Evolutionary conservation across 2,329 filamentous ascomycete genomes (phyloP).

Genomic region (Hypoxylon sp.): DNA sequence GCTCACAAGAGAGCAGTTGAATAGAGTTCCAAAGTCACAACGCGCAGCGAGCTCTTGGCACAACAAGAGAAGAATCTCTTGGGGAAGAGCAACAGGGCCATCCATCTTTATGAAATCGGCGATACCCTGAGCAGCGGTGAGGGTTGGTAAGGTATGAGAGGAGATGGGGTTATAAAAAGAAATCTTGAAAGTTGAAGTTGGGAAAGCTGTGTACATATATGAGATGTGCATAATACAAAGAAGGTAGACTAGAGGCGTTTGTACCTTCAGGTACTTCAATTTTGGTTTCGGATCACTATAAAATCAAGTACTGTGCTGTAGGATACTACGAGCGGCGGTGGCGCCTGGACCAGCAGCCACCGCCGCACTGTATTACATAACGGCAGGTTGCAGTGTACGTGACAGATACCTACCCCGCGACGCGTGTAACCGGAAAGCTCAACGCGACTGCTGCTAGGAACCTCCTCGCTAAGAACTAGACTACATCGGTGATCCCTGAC

Average conservation of each 20-base stretch:
- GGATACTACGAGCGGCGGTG: not conserved
- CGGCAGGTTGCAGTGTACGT: not conserved
- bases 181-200: not conserved
- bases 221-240: not conserved
- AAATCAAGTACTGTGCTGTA: too few species aligned
- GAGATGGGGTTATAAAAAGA: not conserved
- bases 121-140: not conserved
- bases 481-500: not conserved
- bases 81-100: conserved; percentile 59
- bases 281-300: not conserved
- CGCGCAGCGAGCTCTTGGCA: conserved; percentile 70
- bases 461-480: not conserved
- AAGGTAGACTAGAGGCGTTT: not conserved
- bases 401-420: conserved; percentile 48
- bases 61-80: conserved; percentile 73
- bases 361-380: conserved; percentile 26
- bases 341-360: not conserved
- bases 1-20: conserved; percentile 69
- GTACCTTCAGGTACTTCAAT: not conserved
- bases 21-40: conserved; percentile 72
- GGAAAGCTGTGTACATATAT: not conserved
- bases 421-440: conserved; percentile 43
- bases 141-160: not conserved
- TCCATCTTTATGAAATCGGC: conserved; percentile 27
- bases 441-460: conserved; percentile 20